These are phyloP conservation scores for Candida takata DNA, from an alignment of 805 yeast genomes.

Conservation along the genomic window DNA sequence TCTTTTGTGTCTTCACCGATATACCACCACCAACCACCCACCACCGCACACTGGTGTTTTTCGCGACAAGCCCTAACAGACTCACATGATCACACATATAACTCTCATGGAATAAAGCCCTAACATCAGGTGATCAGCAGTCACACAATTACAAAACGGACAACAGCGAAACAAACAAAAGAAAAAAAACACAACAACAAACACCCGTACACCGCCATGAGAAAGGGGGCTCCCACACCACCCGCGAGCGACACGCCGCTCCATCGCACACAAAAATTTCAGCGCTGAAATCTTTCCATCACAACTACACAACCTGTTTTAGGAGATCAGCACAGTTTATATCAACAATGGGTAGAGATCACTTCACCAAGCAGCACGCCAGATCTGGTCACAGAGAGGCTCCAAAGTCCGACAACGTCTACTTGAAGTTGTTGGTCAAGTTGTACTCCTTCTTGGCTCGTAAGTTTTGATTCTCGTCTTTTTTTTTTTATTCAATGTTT, in stretches of 20 bases:
- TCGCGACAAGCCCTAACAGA: no score
- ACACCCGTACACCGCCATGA: neutral
- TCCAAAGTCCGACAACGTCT: conserved; percentile 99
- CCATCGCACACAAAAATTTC: conserved; percentile 1
- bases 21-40: no score
- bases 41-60: no score
- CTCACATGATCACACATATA: no score
- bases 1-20: no score
- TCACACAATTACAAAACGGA: no score
- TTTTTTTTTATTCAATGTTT: conserved; percentile 5
- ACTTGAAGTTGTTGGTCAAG: conserved; percentile 96
- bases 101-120: no score
- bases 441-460: conserved; percentile 99
- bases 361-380: conserved; percentile 91
- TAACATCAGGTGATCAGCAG: no score
- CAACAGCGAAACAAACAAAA: no score
- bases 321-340: neutral
- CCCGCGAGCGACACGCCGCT: no score
- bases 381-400: conserved; percentile 96
- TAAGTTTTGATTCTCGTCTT: conserved; percentile 53
- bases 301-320: neutral
- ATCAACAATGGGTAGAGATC: conserved; percentile 89
- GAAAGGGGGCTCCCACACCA: no score
- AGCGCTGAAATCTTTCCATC: neutral
- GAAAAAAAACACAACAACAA: no score